phyloP scores from a whole-genome alignment of 257 asterid species.

The Oldenlandia corymbosa region DNA sequence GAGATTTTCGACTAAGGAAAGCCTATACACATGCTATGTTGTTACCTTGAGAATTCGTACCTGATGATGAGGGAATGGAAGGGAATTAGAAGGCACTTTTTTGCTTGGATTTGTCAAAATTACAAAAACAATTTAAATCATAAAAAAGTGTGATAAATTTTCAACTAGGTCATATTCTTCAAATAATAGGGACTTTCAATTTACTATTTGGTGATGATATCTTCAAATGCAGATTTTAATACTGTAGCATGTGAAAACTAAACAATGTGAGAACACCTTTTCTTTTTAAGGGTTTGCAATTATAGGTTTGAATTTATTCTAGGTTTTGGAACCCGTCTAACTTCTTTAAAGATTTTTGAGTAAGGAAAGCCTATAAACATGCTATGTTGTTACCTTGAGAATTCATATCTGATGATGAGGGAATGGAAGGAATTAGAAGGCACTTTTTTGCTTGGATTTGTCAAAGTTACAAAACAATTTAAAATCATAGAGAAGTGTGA shows the following conservation, averaged over 20 bases:
- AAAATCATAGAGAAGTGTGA: no score
- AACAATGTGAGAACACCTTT: conserved; percentile 15
- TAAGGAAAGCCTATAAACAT: background rate
- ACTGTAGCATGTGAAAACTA: conserved; percentile 28
- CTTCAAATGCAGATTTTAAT: conserved; percentile 31
- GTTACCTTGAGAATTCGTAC: background rate
- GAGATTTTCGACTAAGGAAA: background rate
- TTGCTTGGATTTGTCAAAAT: no score
- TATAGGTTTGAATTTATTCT: background rate
- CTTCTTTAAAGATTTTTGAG: background rate
- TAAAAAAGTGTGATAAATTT: no score
- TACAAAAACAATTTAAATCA: no score
- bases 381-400: background rate
- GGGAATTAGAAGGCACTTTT: no score
- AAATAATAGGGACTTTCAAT: no score
- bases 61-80: background rate
- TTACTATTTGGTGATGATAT: conserved; percentile 28
- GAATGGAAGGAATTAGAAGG: no score
- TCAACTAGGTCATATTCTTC: no score
- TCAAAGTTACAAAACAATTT: no score
- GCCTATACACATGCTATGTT: background rate
- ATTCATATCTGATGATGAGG: background rate
- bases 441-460: no score
- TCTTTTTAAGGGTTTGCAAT: conserved; percentile 9
- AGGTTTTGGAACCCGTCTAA: background rate